These are phyloP conservation scores for Trypanosoma platydactyli DNA, from an alignment of 208 protist species.

Conservation along the genomic window DNA sequence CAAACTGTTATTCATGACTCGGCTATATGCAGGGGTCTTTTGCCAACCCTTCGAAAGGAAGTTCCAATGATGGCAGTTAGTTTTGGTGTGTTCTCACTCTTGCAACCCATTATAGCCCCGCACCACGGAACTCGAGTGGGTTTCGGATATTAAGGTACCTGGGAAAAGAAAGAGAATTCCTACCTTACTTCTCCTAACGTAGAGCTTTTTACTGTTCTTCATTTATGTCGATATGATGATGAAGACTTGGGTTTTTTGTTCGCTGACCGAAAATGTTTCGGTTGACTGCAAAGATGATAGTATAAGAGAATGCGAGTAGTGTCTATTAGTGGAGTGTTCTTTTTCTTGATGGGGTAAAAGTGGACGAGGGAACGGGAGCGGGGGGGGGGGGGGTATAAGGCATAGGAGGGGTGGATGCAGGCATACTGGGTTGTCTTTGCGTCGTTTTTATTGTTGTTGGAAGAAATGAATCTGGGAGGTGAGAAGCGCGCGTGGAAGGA, in stretches of 20 bases:
- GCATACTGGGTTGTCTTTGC: no score
- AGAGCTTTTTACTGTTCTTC: neutral
- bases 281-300: no score
- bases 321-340: no score
- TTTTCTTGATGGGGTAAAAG: no score
- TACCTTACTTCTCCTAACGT: constrained; percentile 6
- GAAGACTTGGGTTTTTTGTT: neutral
- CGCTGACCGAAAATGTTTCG: no score
- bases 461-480: no score
- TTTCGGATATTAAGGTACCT: constrained; percentile 75
- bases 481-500: no score
- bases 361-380: neutral
- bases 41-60: constrained; percentile 79
- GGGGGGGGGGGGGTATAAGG: neutral
- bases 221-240: neutral
- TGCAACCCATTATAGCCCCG: constrained; percentile 75
- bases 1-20: constrained; percentile 92
- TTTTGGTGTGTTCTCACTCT: constrained; percentile 75
- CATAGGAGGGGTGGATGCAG: no score
- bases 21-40: constrained; percentile 79
- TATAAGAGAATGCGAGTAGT: no score
- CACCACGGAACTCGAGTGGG: constrained; percentile 82
- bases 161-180: constrained; percentile 1
- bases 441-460: no score
- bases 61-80: constrained; percentile 88